These are phyloP conservation scores for Solanum hybrid DNA, from an alignment of 305 asterid species.

Conservation along the genomic window DNA sequence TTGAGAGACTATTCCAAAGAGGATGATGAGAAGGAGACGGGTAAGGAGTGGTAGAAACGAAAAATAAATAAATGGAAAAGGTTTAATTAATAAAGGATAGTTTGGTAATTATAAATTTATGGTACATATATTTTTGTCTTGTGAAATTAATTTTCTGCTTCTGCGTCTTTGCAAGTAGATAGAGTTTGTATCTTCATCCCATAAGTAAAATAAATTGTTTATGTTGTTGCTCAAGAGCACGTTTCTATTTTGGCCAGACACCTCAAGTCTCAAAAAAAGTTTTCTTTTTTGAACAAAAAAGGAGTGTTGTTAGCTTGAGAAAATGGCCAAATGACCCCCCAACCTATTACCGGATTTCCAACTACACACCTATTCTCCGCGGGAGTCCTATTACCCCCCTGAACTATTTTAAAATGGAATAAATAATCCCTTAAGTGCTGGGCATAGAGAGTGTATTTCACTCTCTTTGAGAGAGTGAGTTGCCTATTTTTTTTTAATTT, in stretches of 20 bases:
- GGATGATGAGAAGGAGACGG: neutral
- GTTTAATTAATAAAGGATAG: neutral
- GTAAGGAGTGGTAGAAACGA: neutral
- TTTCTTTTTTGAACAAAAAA: neutral
- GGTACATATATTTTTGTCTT: neutral
- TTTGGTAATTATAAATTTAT: neutral
- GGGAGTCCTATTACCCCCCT: too few relatives aligned
- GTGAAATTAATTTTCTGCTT: neutral
- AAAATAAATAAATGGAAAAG: neutral
- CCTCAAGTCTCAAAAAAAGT: neutral
- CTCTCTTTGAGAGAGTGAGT: too few relatives aligned
- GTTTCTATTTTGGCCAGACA: neutral
- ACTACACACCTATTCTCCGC: too few relatives aligned
- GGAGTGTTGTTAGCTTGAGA: neutral
- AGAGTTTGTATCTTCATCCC: neutral
- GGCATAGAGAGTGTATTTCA: too few relatives aligned
- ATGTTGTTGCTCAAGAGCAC: neutral
- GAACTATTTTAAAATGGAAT: too few relatives aligned
- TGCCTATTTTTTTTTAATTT: too few relatives aligned
- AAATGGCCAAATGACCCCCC: too few relatives aligned
- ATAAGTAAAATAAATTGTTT: neutral
- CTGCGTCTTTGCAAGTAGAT: neutral
- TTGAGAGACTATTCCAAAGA: neutral
- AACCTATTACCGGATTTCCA: too few relatives aligned
- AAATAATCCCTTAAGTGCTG: too few relatives aligned